Conservation (phyloP, 345 rosid genomes). For the Eucalyptus lansdowneana region DNA sequence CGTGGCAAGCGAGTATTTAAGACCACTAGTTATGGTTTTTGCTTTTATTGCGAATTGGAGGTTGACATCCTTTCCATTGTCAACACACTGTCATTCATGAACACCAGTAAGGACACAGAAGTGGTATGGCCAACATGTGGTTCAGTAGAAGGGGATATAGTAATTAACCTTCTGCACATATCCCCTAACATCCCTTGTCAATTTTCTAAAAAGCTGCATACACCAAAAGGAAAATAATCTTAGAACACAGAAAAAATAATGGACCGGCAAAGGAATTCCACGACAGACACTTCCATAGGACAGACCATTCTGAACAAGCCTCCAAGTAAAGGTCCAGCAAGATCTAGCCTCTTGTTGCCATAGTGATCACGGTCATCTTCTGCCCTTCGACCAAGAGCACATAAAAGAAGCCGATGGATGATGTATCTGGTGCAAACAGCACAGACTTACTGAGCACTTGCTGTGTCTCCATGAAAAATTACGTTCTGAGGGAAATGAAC, state of each 20-base stretch:
- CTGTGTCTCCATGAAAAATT: neutral
- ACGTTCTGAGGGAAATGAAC: neutral
- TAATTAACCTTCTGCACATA: slow-evolving; percentile 90
- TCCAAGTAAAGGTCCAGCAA: slow-evolving; percentile 98
- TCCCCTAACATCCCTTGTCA: slow-evolving; percentile 86
- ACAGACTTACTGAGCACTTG: neutral
- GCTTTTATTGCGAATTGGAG: slow-evolving; percentile 96
- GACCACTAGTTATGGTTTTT: slow-evolving; percentile 95
- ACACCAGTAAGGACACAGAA: neutral
- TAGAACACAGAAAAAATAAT: neutral
- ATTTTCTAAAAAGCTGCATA: slow-evolving; percentile 86
- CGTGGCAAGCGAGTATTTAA: slow-evolving; percentile 95
- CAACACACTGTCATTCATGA: slow-evolving; percentile 61
- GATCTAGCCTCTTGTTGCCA: slow-evolving; percentile 99
- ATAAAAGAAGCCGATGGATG: slow-evolving; percentile 82
- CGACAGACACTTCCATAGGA: neutral
- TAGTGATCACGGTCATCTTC: slow-evolving; percentile 99
- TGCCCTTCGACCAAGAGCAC: slow-evolving; percentile 90
- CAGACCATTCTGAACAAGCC: slow-evolving; percentile 95
- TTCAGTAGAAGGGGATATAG: neutral
- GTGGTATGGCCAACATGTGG: neutral
- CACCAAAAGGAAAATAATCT: neutral
- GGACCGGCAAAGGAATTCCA: neutral
- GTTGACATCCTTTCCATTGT: slow-evolving; percentile 94
- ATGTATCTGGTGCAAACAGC: slow-evolving; percentile 42